These are phyloP conservation scores for Terfezia claveryi DNA, from an alignment of 495 filamentous ascomycete genomes.

Conservation along the genomic window DNA sequence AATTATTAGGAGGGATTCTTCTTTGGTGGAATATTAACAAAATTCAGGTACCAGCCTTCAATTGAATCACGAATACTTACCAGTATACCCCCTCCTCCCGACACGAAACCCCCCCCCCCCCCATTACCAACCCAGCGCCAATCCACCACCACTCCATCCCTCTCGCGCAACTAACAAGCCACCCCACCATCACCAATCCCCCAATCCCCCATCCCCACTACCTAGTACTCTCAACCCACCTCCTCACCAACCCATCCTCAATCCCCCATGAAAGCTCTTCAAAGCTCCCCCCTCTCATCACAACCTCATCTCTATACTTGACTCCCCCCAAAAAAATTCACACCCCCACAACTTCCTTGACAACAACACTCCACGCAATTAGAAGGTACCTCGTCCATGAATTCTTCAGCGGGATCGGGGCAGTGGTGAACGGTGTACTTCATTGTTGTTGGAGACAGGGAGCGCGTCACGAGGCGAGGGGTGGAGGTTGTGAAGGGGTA, in stretches of 20 bases:
- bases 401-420: conserved; percentile 4
- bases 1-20: conserved; percentile 75
- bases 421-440: conserved; percentile 67
- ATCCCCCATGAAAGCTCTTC: not conserved
- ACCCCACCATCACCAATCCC: not conserved
- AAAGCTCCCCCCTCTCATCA: not conserved
- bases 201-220: no score
- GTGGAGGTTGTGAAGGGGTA: conserved; percentile 19
- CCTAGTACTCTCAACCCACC: not conserved
- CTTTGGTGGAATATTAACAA: conserved; percentile 17
- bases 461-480: conserved; percentile 38
- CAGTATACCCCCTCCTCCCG: not conserved
- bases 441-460: conserved; percentile 66
- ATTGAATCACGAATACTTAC: not conserved
- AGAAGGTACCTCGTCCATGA: not conserved
- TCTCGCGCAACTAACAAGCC: no score
- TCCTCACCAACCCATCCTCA: not conserved
- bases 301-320: not conserved
- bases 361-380: not conserved
- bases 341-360: not conserved
- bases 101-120: not conserved
- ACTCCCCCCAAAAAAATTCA: not conserved
- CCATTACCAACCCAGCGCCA: not conserved
- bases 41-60: no score
- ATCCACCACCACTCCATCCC: not conserved